Evolutionary conservation across 1,284 basidiomycete species (phyloP), one percentile per base, ranked within the genome.

Genomic region (Waitea zeae): DNA sequence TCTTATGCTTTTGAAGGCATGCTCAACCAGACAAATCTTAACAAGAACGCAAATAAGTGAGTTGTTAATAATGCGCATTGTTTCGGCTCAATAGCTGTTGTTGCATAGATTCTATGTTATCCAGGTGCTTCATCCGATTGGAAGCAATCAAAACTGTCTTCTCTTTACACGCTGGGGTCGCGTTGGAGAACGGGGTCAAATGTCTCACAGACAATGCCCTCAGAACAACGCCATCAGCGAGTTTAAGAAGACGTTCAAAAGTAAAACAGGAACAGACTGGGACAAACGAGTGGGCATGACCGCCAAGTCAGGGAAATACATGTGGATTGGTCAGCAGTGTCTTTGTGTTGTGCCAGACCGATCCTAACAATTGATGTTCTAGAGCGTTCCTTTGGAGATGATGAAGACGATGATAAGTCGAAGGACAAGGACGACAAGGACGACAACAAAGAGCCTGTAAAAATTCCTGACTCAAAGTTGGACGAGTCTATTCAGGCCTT

Each of bases 21-120:
- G 59, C 59, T 78, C 38, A 76, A 76, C 49, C 73, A 77, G 49
- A 76, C 73, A 1, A 62, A 76, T 42, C 58, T 75, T 14, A 59
- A 58, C 26, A 62, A 59, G 40, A 67, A 75, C 50, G 67, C 69
- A 41, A 75, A 76, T 54, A 75, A 75, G 70, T 71, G 35, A 31
- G 52, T 7, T 37, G 12, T 33, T 6, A 13, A 12, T 12, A 15
- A 5, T 12, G 32, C 18, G 4, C 17, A 11, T 19, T 20, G 20
- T 19, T 32, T 34, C 3, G 6, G 11, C 18, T 12, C 32, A 13
- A 11, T 9, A 33, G 5, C 20, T 30, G 38, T 19, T 38, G 30
- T 33, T 5, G 12, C 12, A 4, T 36, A 72, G 69, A 41, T 76
- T 71, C 50, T 76, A 75, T 40, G 67, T 73, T 2, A 53, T 75